Evolutionary conservation across 2,329 filamentous ascomycete species (phyloP), one percentile per base, ranked within the genome.

Genomic region (Metarhizium rileyi): DNA sequence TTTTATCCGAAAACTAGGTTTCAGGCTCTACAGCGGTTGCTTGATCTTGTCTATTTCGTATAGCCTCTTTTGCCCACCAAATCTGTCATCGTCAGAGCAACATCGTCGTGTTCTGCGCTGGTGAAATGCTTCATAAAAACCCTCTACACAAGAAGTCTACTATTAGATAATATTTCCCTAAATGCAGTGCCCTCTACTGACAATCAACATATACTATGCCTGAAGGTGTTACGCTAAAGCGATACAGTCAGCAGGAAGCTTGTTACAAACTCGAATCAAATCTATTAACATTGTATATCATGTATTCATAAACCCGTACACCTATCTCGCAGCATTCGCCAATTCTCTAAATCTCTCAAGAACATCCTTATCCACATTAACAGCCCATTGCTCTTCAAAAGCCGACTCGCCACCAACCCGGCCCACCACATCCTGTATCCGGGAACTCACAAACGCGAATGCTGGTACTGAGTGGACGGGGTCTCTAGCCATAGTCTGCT

Each of bases 291-390:
- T 56, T 50, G 22, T 47, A 46, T 28, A 23, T 40, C 48, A 49
- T 22, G 26, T 51, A 25, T 26, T 33, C 28, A 46, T 22, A 25
- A 38, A 8, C 18, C 18, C 42, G 30, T 33, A 26, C 7, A 25
- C 38, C 36, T 26, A 30, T 22, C 40, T 50, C 5, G 49, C 44
- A 22, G 44, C 49, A 23, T 26, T 42, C 9, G 60, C 58, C 52
- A 69, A 57, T 14, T 56, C 55, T 48, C 62, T 61, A 61, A 90
- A 91, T n/a, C 74, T 78, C 10, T 71, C 70, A 53, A 91, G 58
- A 16, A 90, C 77, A 52, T 90, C 82, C 56, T 74, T 75, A 63
- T 93, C 87, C 25, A 93, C 85, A 54, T 90, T 86, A n/a, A 74
- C 74, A 14, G 81, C 66, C 80, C 83, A 90, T 46, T 83, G 74